Conservation (phyloP, 179 eudicot species). For the Beta lomatogona region DNA sequence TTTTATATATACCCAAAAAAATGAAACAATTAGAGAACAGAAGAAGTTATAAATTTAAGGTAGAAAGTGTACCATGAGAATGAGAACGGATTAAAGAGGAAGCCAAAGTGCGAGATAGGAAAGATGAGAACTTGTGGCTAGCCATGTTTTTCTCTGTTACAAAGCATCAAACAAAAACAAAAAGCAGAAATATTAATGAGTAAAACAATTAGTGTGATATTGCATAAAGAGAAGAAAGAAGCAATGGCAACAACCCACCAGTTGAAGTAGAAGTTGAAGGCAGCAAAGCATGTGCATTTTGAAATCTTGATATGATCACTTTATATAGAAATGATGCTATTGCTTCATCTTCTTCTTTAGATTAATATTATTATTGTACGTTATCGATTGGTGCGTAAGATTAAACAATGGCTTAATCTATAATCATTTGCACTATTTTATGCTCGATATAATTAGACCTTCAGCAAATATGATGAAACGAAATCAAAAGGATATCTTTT, state of each 20-base stretch:
- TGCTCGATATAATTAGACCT: constrained; percentile 2
- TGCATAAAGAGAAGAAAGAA: neutral
- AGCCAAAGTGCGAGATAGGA: constrained; percentile 39
- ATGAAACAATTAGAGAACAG: too few species aligned
- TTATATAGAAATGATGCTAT: constrained; percentile 20
- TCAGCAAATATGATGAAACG: neutral
- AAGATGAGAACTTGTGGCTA: constrained; percentile 35
- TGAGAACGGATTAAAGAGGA: constrained; percentile 28
- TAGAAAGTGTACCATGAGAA: constrained; percentile 28
- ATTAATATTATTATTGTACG: neutral
- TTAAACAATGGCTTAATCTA: neutral
- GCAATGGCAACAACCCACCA: constrained; percentile 23
- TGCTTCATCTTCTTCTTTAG: constrained; percentile 14
- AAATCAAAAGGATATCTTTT: neutral
- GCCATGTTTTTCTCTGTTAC: constrained; percentile 33
- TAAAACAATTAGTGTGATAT: neutral
- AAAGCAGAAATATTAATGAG: neutral
- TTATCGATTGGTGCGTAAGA: neutral
- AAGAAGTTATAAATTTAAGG: neutral
- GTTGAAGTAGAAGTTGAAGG: constrained; percentile 25
- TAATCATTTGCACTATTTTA: neutral
- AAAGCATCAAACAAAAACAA: neutral
- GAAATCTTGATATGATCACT: neutral
- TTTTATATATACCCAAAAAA: neutral
- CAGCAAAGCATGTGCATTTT: constrained; percentile 25